Percentiles rank a stretch among this genome's conserved stretches.
Evolutionary conservation across 2,329 filamentous ascomycete genomes (phyloP).

Genomic region (Claviceps purpurea): DNA sequence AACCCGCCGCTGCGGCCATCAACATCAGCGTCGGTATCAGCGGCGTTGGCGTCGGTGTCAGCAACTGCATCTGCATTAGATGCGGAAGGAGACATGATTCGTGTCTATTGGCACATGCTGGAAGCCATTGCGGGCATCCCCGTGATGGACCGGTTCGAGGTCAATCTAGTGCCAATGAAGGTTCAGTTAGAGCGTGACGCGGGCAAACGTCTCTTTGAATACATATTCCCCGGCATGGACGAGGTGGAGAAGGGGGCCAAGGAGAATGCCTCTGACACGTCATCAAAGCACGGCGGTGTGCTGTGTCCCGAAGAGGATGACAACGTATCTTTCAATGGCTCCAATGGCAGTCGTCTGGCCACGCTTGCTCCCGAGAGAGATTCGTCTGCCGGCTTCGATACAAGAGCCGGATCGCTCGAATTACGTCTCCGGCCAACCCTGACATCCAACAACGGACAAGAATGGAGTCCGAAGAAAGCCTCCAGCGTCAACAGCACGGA

Average conservation of each 20-base stretch:
- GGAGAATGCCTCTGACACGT: conserved; percentile 41
- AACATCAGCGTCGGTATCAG: background rate
- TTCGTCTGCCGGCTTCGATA: conserved; percentile 33
- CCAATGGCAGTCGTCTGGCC: conserved; percentile 20
- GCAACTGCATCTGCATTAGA: conserved; percentile 14
- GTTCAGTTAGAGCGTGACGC: conserved; percentile 88
- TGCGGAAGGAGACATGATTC: conserved; percentile 63
- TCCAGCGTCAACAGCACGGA: conserved; percentile 30
- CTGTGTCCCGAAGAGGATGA: conserved; percentile 20
- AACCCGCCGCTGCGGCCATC: conserved; percentile 9
- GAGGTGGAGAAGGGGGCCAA: conserved; percentile 38
- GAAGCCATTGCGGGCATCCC: conserved; percentile 96
- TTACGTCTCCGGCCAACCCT: conserved; percentile 73
- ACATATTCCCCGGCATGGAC: conserved; percentile 83
- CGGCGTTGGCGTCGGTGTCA: background rate
- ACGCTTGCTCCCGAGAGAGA: conserved; percentile 30
- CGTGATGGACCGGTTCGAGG: conserved; percentile 93
- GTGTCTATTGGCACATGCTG: conserved; percentile 95
- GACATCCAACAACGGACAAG: conserved; percentile 36
- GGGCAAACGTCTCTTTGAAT: conserved; percentile 87
- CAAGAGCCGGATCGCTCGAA: conserved; percentile 62
- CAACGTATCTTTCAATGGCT: conserved; percentile 31
- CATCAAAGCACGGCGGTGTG: conserved; percentile 25
- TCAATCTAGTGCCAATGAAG: conserved; percentile 83
- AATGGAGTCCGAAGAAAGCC: conserved; percentile 29